Evolutionary conservation across 1,139 yeast genomes (phyloP).

Genomic region (Saccharomyces hybrid): DNA sequence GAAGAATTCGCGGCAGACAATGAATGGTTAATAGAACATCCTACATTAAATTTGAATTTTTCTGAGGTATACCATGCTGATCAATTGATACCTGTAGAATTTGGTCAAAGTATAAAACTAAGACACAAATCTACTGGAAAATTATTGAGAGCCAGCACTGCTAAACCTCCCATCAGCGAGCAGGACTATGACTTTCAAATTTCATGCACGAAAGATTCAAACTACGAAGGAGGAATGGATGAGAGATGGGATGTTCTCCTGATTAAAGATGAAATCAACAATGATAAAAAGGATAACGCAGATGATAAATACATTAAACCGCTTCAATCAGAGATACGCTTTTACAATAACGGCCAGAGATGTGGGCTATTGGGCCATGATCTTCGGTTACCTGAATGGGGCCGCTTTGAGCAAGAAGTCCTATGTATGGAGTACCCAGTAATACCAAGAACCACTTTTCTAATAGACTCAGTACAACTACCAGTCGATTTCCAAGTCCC

Average conservation of each 20-base stretch:
- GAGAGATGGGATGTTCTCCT: conserved; percentile 41
- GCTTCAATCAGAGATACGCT: conserved; percentile 39
- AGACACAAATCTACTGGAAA: conserved; percentile 56
- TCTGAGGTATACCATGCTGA: conserved; percentile 18
- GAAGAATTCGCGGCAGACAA: conserved; percentile 47
- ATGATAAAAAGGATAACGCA: conserved; percentile 9
- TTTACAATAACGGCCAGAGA: conserved; percentile 49
- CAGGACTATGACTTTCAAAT: conserved; percentile 76
- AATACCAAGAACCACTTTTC: conserved; percentile 53
- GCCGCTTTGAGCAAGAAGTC: conserved; percentile 63
- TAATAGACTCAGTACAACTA: conserved; percentile 39
- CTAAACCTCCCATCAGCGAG: conserved; percentile 70
- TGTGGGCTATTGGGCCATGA: conserved; percentile 61
- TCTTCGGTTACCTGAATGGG: conserved; percentile 61
- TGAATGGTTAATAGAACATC: conserved; percentile 57
- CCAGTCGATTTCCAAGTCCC: background rate
- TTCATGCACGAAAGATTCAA: conserved; percentile 49
- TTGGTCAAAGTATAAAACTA: conserved; percentile 48
- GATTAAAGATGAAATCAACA: conserved; percentile 1
- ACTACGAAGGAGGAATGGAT: conserved; percentile 41
- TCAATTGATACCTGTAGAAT: conserved; percentile 36
- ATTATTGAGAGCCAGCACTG: conserved; percentile 49
- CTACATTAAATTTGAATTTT: conserved; percentile 8
- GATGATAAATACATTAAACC: conserved; percentile 39
- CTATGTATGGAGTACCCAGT: conserved; percentile 63